Base-by-base conservation (phyloP, 768 basidiomycete species). In the Pleurotus giganteus region DNA sequence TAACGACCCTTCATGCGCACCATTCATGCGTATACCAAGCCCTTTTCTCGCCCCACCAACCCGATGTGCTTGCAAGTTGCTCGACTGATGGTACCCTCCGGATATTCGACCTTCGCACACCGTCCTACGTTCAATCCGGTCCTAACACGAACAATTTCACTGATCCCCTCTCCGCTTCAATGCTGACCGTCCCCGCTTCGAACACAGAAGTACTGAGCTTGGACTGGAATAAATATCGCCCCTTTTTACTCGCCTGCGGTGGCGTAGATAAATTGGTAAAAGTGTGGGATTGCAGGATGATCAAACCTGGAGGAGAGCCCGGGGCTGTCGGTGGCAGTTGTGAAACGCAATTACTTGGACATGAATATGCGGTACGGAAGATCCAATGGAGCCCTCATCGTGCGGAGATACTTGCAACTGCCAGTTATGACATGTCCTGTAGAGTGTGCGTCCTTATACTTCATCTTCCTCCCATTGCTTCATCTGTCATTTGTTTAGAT, bases 351-450 rank as follows among this genome's bases (percentile, higher is more conserved):
- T 69, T 94, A 9, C 71, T 81, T 3, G 94, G 94, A 4, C 94
- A 96, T 63, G 93, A 94, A 70, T 95, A 93, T 63, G 94, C 94
- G 2, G 83, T 95, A 41, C 76, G 94, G 37, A 90, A 90, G 66
- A 82, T 96, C 3, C 89, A 91, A 58, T 96, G 94, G 93, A 86
- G 87, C 65, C 90, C 90, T 34, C 89, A 92, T 72, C 74, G 79
- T 24, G 72, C 84, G 3, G 86, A 90, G 57, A 63, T 90, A 12
- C 73, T 91, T 21, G 86, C 88, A 2, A 74, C 75, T 37, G 80
- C 82, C 34, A 87, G 89, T 63, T 95, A 98, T 71, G 96, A 98
- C 66, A 98, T 98, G 96, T 94, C 94, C 1, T 93, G 89, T 69
- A 78, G 92, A 67, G 78, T 95, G 89, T 97, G 75, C 66, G 87